phyloP scores from a whole-genome alignment of 169 alveolate genomes.

The Plasmodium falciparum region DNA sequence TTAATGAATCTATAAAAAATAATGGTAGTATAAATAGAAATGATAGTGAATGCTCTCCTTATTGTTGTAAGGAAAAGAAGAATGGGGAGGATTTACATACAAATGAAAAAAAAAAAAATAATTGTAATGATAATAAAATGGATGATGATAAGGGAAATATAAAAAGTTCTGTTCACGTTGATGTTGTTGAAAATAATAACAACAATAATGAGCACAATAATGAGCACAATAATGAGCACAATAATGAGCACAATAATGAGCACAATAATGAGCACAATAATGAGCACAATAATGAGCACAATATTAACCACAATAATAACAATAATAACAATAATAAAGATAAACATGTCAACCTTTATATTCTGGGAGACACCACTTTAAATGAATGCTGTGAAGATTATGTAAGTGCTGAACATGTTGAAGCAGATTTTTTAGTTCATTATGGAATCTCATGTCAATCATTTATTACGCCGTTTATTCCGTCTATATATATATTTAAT shows the following conservation, averaged over 20 bases:
- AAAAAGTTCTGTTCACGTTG: neutral
- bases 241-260: too few relatives aligned
- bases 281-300: too few relatives aligned
- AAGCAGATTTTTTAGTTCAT: constrained; percentile 66
- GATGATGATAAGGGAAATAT: neutral
- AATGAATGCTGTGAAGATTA: constrained; percentile 74
- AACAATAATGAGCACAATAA: neutral
- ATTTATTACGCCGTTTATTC: constrained; percentile 32
- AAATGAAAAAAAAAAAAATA: neutral
- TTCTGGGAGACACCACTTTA: constrained; percentile 62
- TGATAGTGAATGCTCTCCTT: neutral
- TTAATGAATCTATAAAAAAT: neutral
- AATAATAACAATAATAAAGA: neutral
- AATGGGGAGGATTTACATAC: too few relatives aligned
- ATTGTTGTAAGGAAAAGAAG: too few relatives aligned
- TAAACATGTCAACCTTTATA: constrained; percentile 15
- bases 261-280: neutral
- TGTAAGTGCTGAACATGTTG: constrained; percentile 72
- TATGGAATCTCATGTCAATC: constrained; percentile 68
- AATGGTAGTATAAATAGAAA: neutral
- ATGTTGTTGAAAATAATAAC: neutral
- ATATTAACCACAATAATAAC: too few relatives aligned
- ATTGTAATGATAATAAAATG: neutral
- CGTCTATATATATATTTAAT: constrained; percentile 51
- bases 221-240: too few relatives aligned